Base-by-base conservation (phyloP, 2,329 filamentous ascomycete species). In the Calonectria pteridis region DNA sequence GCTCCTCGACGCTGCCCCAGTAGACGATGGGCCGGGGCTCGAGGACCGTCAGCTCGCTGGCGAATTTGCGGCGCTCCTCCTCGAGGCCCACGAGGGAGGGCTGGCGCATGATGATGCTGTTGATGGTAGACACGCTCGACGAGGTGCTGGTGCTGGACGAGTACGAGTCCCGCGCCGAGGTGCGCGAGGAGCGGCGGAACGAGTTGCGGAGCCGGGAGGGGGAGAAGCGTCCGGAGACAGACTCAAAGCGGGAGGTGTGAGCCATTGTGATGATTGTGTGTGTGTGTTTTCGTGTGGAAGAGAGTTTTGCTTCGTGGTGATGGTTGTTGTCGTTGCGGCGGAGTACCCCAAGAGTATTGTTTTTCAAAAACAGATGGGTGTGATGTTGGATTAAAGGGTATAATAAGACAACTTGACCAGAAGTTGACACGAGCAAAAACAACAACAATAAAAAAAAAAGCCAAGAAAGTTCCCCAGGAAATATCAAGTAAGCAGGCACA, bases 11-110 rank as follows among this genome's bases (percentile, higher is more conserved):
- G 49, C 91, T 90, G 76, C 89, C 90, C 88, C 91, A 93, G 84
- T 91, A 92, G 67, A 92, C 89, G 43, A 92, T 86, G 14, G 91
- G 91, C 53, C 91, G 84, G 2, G 91, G 91, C 83, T 93, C 91
- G 31, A 93, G 86, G 23, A 93, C 85, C 77, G 85, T 86, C 11
- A 92, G 85, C 78, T 90, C 90, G 66, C 84, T 85, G 13, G 86
- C 86, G 69, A 90, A 91, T 77, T 83, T 86, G 78, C 83, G 85
- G 76, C 87, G 88, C 83, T 92, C 91, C 78, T 90, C 89, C 78
- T 92, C 89, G 74, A 91, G 84, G 78, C 89, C 86, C n/a, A 89
- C 80, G 75, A 91, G 87, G 23, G 89, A 91, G 16, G 89, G 89
- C 77, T 90, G 90, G n/a, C 88, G 86, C 77, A 88, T 87, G 73